Conservation (phyloP, 2,329 filamentous ascomycete species). For the Neurospora sp. region DNA sequence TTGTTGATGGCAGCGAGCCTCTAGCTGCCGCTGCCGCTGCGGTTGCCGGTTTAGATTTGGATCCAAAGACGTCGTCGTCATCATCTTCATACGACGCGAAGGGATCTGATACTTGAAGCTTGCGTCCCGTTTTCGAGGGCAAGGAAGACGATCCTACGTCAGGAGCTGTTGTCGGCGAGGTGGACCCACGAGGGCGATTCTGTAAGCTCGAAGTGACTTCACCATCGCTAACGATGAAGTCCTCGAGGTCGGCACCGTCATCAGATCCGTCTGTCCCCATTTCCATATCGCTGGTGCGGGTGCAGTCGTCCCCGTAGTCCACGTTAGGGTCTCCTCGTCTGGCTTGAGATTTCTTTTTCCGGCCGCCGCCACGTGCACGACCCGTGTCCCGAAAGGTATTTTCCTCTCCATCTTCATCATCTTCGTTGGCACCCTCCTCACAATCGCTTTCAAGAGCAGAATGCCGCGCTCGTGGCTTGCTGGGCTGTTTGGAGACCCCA, state of each 20-base stretch:
- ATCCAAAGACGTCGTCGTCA: background rate
- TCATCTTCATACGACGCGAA: background rate
- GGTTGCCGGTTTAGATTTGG: constrained; percentile 1
- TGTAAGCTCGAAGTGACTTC: constrained; percentile 26
- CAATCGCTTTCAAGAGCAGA: constrained; percentile 3
- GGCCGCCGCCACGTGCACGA: constrained; percentile 1
- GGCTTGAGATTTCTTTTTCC: constrained; percentile 10
- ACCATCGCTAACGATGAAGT: constrained; percentile 48
- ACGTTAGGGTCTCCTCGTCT: constrained; percentile 20
- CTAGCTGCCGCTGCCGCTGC: background rate
- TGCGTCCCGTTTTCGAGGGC: constrained; percentile 8
- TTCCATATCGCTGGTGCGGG: constrained; percentile 36
- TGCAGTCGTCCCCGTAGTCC: constrained; percentile 42
- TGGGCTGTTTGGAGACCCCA: background rate
- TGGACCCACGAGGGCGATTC: constrained; percentile 5
- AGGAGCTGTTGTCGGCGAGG: constrained; percentile 17
- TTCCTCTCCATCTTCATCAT: constrained; percentile 11
- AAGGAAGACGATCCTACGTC: constrained; percentile 20
- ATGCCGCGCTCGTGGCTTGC: constrained; percentile 2
- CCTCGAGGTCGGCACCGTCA: constrained; percentile 37
- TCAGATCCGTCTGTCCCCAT: constrained; percentile 36
- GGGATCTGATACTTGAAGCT: background rate
- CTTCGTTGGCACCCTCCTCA: constrained; percentile 8
- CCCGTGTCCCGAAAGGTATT: background rate
- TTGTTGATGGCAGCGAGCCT: background rate